phyloP scores from a whole-genome alignment of 108 stramenopile species.

The Discostella stelligeroides region DNA sequence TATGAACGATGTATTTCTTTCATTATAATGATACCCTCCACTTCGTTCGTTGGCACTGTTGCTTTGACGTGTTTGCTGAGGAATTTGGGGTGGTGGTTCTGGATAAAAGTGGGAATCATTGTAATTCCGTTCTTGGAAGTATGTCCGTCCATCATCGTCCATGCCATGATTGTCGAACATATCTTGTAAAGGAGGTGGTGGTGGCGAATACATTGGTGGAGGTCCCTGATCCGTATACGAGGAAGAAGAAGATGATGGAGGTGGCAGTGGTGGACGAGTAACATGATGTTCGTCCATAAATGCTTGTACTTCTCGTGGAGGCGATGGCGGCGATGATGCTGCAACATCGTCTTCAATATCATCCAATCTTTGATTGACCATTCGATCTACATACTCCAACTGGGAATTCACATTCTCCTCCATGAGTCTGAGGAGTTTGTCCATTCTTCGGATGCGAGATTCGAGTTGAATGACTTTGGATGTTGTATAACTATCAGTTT shows the following conservation, averaged over 20 bases:
- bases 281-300: neutral
- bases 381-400: neutral
- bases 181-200: neutral
- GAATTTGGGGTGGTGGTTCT: neutral
- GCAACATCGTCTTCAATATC: neutral
- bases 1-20: conserved; percentile 7
- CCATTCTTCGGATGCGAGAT: neutral
- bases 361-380: neutral
- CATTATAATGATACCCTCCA: conserved; percentile 1
- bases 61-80: neutral
- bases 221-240: neutral
- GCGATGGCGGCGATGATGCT: neutral
- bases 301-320: neutral
- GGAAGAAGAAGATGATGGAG: neutral
- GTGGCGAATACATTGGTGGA: neutral
- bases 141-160: conserved; percentile 7
- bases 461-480: conserved; percentile 3
- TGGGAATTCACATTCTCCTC: neutral
- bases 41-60: conserved; percentile 3
- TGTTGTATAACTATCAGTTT: neutral
- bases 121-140: conserved; percentile 10
- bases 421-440: neutral
- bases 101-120: neutral
- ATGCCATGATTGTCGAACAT: neutral
- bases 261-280: neutral